Evolutionary conservation across 1,139 yeast species (phyloP).

Genomic region (Kurtzmaniella quercitrusa): DNA sequence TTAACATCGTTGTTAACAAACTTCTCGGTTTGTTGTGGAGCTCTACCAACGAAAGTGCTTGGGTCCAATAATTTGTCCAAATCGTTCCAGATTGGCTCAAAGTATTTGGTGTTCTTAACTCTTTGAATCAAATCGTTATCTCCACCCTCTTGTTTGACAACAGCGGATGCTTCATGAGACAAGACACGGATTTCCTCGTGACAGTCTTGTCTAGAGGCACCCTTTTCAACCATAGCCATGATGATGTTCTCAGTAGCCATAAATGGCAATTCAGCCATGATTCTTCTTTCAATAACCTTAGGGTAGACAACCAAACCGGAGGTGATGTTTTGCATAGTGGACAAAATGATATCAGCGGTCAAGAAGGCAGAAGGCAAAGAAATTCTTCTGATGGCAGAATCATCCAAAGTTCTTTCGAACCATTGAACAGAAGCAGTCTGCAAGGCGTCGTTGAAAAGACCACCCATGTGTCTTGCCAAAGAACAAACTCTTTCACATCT

Average conservation of each 20-base stretch:
- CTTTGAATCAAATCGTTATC: conserved; percentile 96
- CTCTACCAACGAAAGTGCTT: conserved; percentile 94
- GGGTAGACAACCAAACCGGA: conserved; percentile 97
- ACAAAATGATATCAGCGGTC: conserved; percentile 88
- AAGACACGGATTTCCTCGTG: conserved; percentile 97
- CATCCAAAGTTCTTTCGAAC: conserved; percentile 99
- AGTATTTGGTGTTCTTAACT: conserved; percentile 72
- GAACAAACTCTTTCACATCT: conserved; percentile 99
- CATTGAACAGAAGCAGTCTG: conserved; percentile 98
- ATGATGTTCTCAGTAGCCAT: conserved; percentile 99
- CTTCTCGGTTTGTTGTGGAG: conserved; percentile 96
- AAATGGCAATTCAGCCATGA: conserved; percentile 91
- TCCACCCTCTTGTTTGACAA: conserved; percentile 97
- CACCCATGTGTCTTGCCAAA: conserved; percentile 89
- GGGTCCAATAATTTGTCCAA: conserved; percentile 83
- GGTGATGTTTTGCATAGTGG: conserved; percentile 87
- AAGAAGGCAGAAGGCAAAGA: conserved; percentile 94
- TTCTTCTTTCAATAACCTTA: conserved; percentile 96
- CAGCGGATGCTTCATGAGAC: conserved; percentile 96
- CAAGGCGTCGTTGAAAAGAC: conserved; percentile 86
- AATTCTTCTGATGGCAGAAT: conserved; percentile 96
- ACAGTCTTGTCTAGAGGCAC: conserved; percentile 97
- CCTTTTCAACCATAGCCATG: conserved; percentile 99
- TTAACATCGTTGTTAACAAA: conserved; percentile 83
- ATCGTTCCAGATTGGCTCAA: conserved; percentile 84